Evolutionary conservation across 441 rosid genomes (phyloP), one percentile per base, ranked within the genome.

Genomic region (Lepidium campestre): DNA sequence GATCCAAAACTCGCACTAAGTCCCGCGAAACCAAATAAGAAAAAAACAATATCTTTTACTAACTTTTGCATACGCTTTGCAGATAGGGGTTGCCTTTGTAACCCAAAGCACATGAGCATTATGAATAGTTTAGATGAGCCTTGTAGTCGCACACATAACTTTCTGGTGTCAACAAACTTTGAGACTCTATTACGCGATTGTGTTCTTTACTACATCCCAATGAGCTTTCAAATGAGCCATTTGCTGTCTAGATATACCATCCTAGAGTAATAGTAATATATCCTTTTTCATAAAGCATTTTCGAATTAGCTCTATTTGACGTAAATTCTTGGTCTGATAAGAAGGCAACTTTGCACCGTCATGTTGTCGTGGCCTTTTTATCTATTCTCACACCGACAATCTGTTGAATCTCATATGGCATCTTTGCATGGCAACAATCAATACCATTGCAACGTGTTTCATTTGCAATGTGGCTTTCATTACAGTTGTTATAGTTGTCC

Each of bases 81-180:
- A 69, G 42, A 20, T 75, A 78, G n/a, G 79, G 72, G 40, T 59
- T 78, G 7, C 79, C 77, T 27, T 31, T 44, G n/a, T 50, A 68
- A 2, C 79, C 77, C 0, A 0, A 0, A 0, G 11, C 0, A 10
- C 79, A 75, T 22, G 0, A 7, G 13, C 82, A 78, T 40, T 4
- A 11, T 13, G 70, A 13, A 11, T 63, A 36, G 25, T 10, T 19
- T 61, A 10, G 3, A 40, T 20, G 1, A 19, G 12, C 4, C 13
- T 11, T 20, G 15, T 0, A 22, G 36, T 42, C 53, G 4, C 32
- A 36, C 1, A 4, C 1, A 10, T 35, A 18, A 15, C 5, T 22
- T 20, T 7, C 6, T 8, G 4, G 7, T 4, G 0, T 2, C 14
- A n/a, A n/a, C n/a, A n/a, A n/a, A n/a, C n/a, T n/a, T n/a, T n/a